phyloP scores from a whole-genome alignment of 441 rosid species.

The Pelargonium citronellum region DNA sequence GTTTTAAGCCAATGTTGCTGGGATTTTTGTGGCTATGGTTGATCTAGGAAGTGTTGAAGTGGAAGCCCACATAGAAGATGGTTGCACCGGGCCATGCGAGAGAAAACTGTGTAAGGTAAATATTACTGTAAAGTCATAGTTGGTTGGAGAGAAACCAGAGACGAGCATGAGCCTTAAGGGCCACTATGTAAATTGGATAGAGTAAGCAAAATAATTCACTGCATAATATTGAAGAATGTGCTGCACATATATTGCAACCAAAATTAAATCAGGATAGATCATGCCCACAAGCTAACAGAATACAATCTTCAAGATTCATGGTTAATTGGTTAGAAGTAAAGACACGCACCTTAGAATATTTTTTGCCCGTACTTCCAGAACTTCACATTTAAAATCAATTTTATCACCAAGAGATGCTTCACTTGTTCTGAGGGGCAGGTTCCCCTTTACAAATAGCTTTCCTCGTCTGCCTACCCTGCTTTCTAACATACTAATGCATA shows the following conservation, averaged over 20 bases:
- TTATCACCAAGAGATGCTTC: constrained; percentile 73
- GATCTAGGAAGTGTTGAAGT: neutral
- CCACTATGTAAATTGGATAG: neutral
- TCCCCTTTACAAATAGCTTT: constrained; percentile 79
- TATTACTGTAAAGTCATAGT: neutral
- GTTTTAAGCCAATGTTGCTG: neutral
- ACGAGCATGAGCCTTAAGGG: neutral
- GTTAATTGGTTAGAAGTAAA: constrained; percentile 14
- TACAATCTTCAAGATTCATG: constrained; percentile 6
- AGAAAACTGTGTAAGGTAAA: neutral
- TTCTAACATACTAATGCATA: constrained; percentile 73
- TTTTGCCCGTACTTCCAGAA: constrained; percentile 89
- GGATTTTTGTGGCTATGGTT: neutral
- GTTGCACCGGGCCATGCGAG: neutral
- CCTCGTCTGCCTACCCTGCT: constrained; percentile 94
- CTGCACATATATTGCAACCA: constrained; percentile 8
- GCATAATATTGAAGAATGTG: constrained; percentile 2
- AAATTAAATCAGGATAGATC: neutral
- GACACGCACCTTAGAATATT: constrained; percentile 64
- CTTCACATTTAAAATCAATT: constrained; percentile 95
- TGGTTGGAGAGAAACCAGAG: neutral
- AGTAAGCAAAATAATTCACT: constrained; percentile 5
- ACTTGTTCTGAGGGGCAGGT: constrained; percentile 76
- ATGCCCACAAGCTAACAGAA: constrained; percentile 10
- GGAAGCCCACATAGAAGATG: neutral